Percentiles rank a stretch among this genome's conserved stretches.
Evolutionary conservation across 768 basidiomycete species (phyloP).

Genomic region (Tephrocybe sp.): DNA sequence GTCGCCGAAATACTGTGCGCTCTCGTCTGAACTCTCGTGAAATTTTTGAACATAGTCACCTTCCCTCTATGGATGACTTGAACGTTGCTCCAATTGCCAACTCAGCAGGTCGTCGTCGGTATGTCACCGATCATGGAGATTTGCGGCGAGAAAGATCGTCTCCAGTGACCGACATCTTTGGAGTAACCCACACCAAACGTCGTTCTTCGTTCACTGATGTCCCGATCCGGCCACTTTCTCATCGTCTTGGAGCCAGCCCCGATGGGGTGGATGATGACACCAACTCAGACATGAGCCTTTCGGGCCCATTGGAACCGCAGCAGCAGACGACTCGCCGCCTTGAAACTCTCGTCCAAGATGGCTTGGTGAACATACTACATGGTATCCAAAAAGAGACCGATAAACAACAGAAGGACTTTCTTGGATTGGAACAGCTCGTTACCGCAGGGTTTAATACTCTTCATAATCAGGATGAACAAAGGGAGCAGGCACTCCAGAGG

Average conservation of each 20-base stretch:
- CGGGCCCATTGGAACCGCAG: slow-evolving; percentile 55
- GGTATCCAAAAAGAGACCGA: slow-evolving; percentile 30
- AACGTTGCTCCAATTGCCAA: slow-evolving; percentile 68
- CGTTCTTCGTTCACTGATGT: slow-evolving; percentile 56
- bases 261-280: slow-evolving; percentile 37
- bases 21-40: slow-evolving; percentile 76
- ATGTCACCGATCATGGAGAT: slow-evolving; percentile 58
- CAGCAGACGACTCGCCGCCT: slow-evolving; percentile 61
- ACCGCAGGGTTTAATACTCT: no score
- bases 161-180: slow-evolving; percentile 37
- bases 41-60: slow-evolving; percentile 61
- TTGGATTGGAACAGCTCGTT: slow-evolving; percentile 60
- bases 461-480: slow-evolving; percentile 45
- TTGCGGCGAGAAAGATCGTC: slow-evolving; percentile 11
- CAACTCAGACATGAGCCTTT: slow-evolving; percentile 45
- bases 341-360: slow-evolving; percentile 65
- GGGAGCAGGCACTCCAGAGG: slow-evolving; percentile 76
- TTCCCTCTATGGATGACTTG: slow-evolving; percentile 77
- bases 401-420: slow-evolving; percentile 47
- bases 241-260: slow-evolving; percentile 6
- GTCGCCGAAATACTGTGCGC: slow-evolving; percentile 67
- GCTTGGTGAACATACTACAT: slow-evolving; percentile 49
- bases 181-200: slow-evolving; percentile 37
- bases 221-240: slow-evolving; percentile 31
- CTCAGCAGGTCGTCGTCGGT: slow-evolving; percentile 45